Base-by-base conservation (phyloP, 129 eudicot species). In the Escallonia herrerae region DNA sequence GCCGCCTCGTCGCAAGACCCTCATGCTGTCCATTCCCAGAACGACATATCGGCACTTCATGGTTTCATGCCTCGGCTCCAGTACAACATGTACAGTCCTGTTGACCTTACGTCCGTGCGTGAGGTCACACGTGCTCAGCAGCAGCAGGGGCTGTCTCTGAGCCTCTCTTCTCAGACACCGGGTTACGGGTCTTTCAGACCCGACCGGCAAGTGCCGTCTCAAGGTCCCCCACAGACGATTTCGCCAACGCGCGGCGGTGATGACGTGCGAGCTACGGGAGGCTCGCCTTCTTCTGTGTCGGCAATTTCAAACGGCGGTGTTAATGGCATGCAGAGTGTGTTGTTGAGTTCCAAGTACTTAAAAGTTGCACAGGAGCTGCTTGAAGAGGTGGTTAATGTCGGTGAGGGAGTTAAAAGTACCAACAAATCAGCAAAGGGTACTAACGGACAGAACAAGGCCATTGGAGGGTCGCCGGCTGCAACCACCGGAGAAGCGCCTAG, bases 341-440 rank as follows among this genome's bases (percentile, higher is more conserved):
- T 84, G 47, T 56, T 85, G 81, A 86, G 89, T 49, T 87, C 97
- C 0, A 90, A 84, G 87, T 90, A 87, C 64, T 56, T 90, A 71
- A 90, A 84, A 68, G 97, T 95, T 39, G 85, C 97, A 5, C 97
- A 87, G 65, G 93, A 90, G 69, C 79, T 90, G 55, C 86, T 90
- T 15, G 97, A 90, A 15, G 95, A 90, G 64, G 93, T 90, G 2
- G 97, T 86, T 12, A 84, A 80, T 59, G 97, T 90, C 40, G 93
- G 93, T 5, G 77, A 78, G 66, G 69, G 48, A 43, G 58, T 72
- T 50, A 68, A 56, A 44, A 82, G 48, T 14, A 66, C 70, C 7
- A 49, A 64, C 15, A 70, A 73, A 45, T n/a, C n/a, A n/a, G n/a
- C n/a, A n/a, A n/a, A n/a, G n/a, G n/a, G n/a, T n/a, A n/a, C n/a